Base-by-base conservation (phyloP, 768 basidiomycete genomes). In the Calocybe indica region DNA sequence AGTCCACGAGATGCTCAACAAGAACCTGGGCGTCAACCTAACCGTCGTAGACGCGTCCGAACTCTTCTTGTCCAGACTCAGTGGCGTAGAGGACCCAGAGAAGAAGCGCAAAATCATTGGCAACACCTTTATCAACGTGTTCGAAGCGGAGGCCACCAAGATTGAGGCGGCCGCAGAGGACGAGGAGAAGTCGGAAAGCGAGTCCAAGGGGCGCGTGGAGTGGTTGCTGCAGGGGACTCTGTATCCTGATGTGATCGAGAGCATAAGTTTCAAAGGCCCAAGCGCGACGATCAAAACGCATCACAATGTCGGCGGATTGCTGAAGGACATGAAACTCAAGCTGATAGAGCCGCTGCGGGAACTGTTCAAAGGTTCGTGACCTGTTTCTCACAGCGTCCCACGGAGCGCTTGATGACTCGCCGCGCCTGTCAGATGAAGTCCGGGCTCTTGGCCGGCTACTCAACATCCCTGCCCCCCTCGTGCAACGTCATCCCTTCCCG, bases 231-330 rank as follows among this genome's bases (percentile, higher is more conserved):
- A 99, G 67, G 96, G 96, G 4, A 99, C 96, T 0, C 78, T 99
- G 10, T 99, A 98, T 67, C 96, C 96, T 2, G 96, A 99, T 61
- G 96, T 99, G 49, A 99, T 98, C 62, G 96, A 99, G 73, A 92
- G 88, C 62, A 96, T 99, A 70, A 92, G 88, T 68, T 99, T 99
- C 80, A 98, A 97, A 69, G 96, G 96, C 2, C 96, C 96, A 0
- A 92, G 88, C 54, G 96, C 96, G 35, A 98, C 95, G 7, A 99
- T 99, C 76, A 99, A 99, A 76, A 98, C 96, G 2, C 96, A 99
- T 64, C 96, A 98, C 66, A 99, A 99, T 55, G 96, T 98, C 55
- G 96, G 96, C 29, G 95, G 95, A 3, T 72, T 99, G 44, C 75
- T 97, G 51, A 89, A 88, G 62, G 87, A 98, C 68, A 99, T 98